phyloP scores from a whole-genome alignment of 768 basidiomycete species.

The Russula lepida region DNA sequence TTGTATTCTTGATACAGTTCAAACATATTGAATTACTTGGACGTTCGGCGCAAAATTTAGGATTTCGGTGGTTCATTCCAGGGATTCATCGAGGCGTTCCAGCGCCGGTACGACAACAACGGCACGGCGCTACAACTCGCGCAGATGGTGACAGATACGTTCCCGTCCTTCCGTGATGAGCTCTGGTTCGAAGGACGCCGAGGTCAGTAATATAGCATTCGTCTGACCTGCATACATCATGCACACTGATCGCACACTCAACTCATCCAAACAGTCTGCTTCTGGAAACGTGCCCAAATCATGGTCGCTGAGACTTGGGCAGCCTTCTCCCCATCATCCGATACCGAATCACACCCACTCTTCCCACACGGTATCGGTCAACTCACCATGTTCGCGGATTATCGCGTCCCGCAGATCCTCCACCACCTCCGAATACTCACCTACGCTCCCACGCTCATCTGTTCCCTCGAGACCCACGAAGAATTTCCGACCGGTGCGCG shows the following conservation, averaged over 20 bases:
- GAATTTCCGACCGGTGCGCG: conserved; percentile 46
- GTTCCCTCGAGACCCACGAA: conserved; percentile 38
- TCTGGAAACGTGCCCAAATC: conserved; percentile 91
- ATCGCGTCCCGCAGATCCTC: conserved; percentile 84
- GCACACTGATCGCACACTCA: background rate
- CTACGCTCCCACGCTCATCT: conserved; percentile 57
- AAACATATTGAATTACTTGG: background rate
- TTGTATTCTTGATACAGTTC: background rate
- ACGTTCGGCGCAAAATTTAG: background rate
- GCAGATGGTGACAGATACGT: conserved; percentile 21
- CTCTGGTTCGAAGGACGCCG: conserved; percentile 29
- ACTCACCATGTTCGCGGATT: conserved; percentile 93
- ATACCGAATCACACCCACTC: conserved; percentile 49
- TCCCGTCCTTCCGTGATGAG: conserved; percentile 22
- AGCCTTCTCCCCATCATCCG: conserved; percentile 55
- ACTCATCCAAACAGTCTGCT: conserved; percentile 41
- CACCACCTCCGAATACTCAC: conserved; percentile 71
- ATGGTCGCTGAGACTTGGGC: conserved; percentile 90
- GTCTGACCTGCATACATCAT: background rate
- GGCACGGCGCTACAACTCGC: conserved; percentile 20
- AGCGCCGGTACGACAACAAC: conserved; percentile 8
- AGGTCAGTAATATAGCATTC: conserved; percentile 34
- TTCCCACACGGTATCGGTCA: conserved; percentile 60
- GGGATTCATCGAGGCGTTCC: conserved; percentile 18
- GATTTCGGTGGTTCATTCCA: conserved; percentile 19